phyloP scores from a whole-genome alignment of 768 basidiomycete genomes.

The Kwoniella shandongensis region DNA sequence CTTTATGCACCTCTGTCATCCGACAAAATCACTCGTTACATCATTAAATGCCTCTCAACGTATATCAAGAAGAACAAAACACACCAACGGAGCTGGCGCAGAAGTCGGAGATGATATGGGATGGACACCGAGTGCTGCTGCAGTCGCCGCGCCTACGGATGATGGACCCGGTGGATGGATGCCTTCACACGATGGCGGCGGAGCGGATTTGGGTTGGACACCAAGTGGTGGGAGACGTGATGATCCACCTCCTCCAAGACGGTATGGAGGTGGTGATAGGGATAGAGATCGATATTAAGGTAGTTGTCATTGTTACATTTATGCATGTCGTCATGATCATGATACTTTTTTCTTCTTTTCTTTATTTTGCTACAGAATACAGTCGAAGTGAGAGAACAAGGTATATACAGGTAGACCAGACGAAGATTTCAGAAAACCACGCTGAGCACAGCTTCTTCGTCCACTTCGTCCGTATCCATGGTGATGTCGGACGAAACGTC shows the following conservation, averaged over 20 bases:
- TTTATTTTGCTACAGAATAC: neutral
- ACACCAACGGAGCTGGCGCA: slow-evolving; percentile 11
- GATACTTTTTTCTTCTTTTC: slow-evolving; percentile 10
- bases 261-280: slow-evolving; percentile 3
- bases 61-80: slow-evolving; percentile 53
- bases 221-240: slow-evolving; percentile 19
- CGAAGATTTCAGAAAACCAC: slow-evolving; percentile 24
- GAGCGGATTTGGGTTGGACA: slow-evolving; percentile 18
- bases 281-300: slow-evolving; percentile 10
- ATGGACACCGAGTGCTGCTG: slow-evolving; percentile 38
- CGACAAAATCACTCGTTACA: slow-evolving; percentile 77
- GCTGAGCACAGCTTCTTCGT: slow-evolving; percentile 33
- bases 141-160: slow-evolving; percentile 11
- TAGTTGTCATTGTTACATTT: no score
- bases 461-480: slow-evolving; percentile 27
- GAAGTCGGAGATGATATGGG: slow-evolving; percentile 26
- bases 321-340: slow-evolving; percentile 2
- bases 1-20: slow-evolving; percentile 93
- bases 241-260: slow-evolving; percentile 5
- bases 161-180: slow-evolving; percentile 29
- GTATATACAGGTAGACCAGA: neutral
- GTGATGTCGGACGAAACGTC: slow-evolving; percentile 12
- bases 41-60: slow-evolving; percentile 79
- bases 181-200: slow-evolving; percentile 16
- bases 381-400: neutral